Evolutionary conservation across 148 eudicot species (phyloP), one percentile per base, ranked within the genome.

Genomic region (Tetragonia tetragonoides): DNA sequence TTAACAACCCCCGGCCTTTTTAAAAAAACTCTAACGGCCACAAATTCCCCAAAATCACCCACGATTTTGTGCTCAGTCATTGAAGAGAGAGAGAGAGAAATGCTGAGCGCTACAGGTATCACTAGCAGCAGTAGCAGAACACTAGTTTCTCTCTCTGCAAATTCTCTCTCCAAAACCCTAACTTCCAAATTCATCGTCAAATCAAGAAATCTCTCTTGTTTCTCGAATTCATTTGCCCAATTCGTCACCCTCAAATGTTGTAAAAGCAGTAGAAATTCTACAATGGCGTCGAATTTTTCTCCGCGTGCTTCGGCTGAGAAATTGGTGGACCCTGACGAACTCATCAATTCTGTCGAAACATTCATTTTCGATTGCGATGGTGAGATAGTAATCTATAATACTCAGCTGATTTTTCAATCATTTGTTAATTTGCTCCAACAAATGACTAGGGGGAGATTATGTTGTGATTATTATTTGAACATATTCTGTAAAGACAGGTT

Each of bases 311-410:
- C 92, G 2, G 92, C 97, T 5, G 84, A 85, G 74, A 82, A 85
- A n/a, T 85, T 93, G 80, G 75, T 80, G 83, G 81, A 90, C 56
- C 87, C 98, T 38, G 94, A 86, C 70, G 83, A 88, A 54, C 89
- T 93, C 38, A 93, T 93, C 62, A 91, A 88, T 66, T 93, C 96
- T 6, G 98, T 93, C 54, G 91, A 91, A 74, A 93, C 98, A 10
- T 93, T 93, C 87, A 87, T 93, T 81, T 91, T 93, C 62, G 98
- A 93, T 69, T 91, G 98, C 66, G 98, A 93, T 80, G 97, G 97
- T 93, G 75, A 64, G 80, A 8, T 14, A 10, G 1, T 49, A 49
- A 49, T 49, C 53, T 49, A 7, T 49, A 44, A 18, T 61, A 51
- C 14, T 4, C 34, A 37, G 6, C 17, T 34, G 5, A 28, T 41